Evolutionary conservation across 371 early-diverging fungal genomes (phyloP), one percentile per base, ranked within the genome.

Genomic region (Catenaria anguillulae): DNA sequence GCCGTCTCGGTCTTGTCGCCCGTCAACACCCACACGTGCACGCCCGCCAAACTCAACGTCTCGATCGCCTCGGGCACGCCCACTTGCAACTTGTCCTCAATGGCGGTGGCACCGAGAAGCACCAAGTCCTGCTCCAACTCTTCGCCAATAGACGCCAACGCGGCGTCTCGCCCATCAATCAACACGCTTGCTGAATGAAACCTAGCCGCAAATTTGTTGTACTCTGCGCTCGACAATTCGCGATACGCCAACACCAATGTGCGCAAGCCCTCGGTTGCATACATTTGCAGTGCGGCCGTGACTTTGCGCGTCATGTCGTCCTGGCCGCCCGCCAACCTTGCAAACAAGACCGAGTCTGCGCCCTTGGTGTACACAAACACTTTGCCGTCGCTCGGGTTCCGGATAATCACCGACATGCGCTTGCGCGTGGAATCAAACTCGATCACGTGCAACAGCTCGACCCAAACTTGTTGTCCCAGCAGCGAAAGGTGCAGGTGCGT

Each of bases 21-120:
- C 0, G 97, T 96, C 58, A 94, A 70, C 58, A 96, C 92, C 95
- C 95, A 96, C 26, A 93, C 75, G 65, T 87, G 88, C 63, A 94
- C 90, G 24, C 93, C 93, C 0, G 90, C 91, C 59, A 76, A 74
- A 0, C 80, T 75, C 26, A 94, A 69, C 46, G 78, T 78, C 2
- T 84, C 81, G 66, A 96, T 87, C 8, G 88, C 75, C 61, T 88
- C 85, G 6, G 88, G 86, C 0, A 91, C 93, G 59, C 88, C 86
- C 23, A 85, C 87, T 68, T 92, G 93, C 4, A 99, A 77, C 63
- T 88, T 78, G 71, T 93, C 94, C 79, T 92, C 93, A 61, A 96
- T 90, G 19, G 89, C 92, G 0, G 93, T 90, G 21, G 88, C 88
- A 36, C 95, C 97, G 66, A 90, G 72, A 60, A 89, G 73, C 48